Percentiles rank a stretch among this genome's conserved stretches.
phyloP scores from a whole-genome alignment of 495 filamentous ascomycete genomes.

The Neurospora sp. region DNA sequence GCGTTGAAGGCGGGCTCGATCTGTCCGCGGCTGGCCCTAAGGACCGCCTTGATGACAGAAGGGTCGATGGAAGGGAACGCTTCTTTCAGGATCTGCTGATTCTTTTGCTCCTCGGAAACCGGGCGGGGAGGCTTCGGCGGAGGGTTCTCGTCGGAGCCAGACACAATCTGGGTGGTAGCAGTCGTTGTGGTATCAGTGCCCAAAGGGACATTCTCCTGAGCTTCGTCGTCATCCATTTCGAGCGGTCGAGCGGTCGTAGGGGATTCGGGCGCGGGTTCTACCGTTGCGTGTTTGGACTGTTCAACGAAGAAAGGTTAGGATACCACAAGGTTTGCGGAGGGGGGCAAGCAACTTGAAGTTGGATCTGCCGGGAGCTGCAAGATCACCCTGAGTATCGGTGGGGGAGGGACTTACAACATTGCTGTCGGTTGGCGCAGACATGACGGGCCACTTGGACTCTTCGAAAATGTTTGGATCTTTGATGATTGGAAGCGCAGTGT shows the following conservation, averaged over 20 bases:
- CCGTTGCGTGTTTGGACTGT: slow-evolving; percentile 26
- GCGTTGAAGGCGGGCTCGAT: slow-evolving; percentile 96
- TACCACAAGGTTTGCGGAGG: slow-evolving; percentile 4
- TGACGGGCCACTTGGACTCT: slow-evolving; percentile 9
- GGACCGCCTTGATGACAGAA: slow-evolving; percentile 75
- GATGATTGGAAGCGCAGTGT: not conserved
- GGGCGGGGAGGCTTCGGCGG: slow-evolving; percentile 88
- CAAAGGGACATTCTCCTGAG: slow-evolving; percentile 49
- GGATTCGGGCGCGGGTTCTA: slow-evolving; percentile 49
- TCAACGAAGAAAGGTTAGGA: not conserved
- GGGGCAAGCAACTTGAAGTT: not conserved
- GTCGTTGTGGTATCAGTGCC: slow-evolving; percentile 30
- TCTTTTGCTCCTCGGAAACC: slow-evolving; percentile 66
- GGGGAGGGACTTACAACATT: slow-evolving; percentile 22
- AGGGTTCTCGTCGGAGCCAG: slow-evolving; percentile 39
- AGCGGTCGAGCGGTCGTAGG: slow-evolving; percentile 74
- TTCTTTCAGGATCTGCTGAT: slow-evolving; percentile 81
- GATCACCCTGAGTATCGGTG: not conserved
- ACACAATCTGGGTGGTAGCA: slow-evolving; percentile 23
- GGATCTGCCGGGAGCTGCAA: not conserved
- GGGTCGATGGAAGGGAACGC: slow-evolving; percentile 82
- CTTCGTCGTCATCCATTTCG: slow-evolving; percentile 79
- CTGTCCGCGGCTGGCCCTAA: slow-evolving; percentile 73
- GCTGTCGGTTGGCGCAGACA: slow-evolving; percentile 31
- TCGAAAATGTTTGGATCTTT: not conserved